Conservation (phyloP, 2,329 filamentous ascomycete species). For the Claviceps capensis region DNA sequence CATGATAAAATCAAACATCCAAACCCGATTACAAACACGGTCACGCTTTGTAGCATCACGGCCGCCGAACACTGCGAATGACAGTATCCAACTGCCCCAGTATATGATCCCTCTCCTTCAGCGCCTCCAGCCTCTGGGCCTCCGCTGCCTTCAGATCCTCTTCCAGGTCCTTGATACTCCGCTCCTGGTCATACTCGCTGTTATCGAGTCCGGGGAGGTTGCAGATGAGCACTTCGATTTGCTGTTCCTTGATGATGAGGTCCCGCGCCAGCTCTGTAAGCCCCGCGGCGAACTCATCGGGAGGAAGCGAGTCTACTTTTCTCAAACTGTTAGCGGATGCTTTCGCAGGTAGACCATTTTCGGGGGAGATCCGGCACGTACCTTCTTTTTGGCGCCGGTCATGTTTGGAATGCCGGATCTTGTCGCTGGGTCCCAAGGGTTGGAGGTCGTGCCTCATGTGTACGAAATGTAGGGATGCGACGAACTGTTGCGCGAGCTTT, state of each 20-base stretch:
- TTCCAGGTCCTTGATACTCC: conserved; percentile 50
- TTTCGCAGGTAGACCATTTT: not conserved
- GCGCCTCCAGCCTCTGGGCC: conserved; percentile 45
- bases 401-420: conserved; percentile 44
- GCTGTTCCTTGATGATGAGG: conserved; percentile 66
- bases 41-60: conserved; percentile 24
- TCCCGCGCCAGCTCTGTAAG: conserved; percentile 63
- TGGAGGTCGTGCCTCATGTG: conserved; percentile 55
- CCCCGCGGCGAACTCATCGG: conserved; percentile 51
- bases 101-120: conserved; percentile 49
- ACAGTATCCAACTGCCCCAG: conserved; percentile 46
- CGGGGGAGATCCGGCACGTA: conserved; percentile 10
- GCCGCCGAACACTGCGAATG: conserved; percentile 44
- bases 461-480: conserved; percentile 52
- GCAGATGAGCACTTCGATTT: conserved; percentile 66
- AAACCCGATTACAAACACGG: not conserved
- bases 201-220: conserved; percentile 64
- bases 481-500: conserved; percentile 55
- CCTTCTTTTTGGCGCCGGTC: conserved; percentile 38
- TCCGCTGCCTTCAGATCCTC: conserved; percentile 51
- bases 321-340: not conserved
- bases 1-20: not conserved
- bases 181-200: conserved; percentile 63
- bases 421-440: conserved; percentile 42
- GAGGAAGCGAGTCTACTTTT: conserved; percentile 45